These are phyloP conservation scores for Ceratocystis smalleyi DNA, from an alignment of 2,329 filamentous ascomycete species.

Conservation along the genomic window DNA sequence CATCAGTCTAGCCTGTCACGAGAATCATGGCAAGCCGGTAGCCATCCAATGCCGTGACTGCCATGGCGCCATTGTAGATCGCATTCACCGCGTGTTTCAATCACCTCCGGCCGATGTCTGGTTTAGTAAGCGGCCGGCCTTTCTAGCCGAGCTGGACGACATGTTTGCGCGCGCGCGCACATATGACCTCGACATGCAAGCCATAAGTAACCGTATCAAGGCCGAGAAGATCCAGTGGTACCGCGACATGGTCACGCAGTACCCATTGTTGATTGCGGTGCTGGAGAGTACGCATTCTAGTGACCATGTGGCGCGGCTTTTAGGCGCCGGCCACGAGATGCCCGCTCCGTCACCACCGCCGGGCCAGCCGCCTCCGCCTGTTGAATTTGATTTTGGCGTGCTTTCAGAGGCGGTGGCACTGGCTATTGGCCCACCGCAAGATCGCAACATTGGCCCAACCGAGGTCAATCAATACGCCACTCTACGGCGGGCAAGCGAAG, in stretches of 20 bases:
- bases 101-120: slow-evolving; percentile 23
- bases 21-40: slow-evolving; percentile 29
- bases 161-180: slow-evolving; percentile 34
- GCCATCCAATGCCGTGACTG: slow-evolving; percentile 34
- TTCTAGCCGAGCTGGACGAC: slow-evolving; percentile 35
- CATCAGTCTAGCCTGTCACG: slow-evolving; percentile 30
- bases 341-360: not conserved
- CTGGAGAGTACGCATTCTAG: slow-evolving; percentile 21
- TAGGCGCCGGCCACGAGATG: slow-evolving; percentile 8
- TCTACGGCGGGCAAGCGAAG: slow-evolving; percentile 11
- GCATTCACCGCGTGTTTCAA: slow-evolving; percentile 27
- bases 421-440: slow-evolving; percentile 23
- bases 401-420: slow-evolving; percentile 14
- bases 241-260: slow-evolving; percentile 29
- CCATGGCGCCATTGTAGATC: slow-evolving; percentile 33
- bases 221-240: slow-evolving; percentile 41
- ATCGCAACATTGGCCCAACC: slow-evolving; percentile 14
- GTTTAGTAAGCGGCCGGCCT: slow-evolving; percentile 35
- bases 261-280: slow-evolving; percentile 27
- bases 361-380: slow-evolving; percentile 5
- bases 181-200: slow-evolving; percentile 28
- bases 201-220: slow-evolving; percentile 35
- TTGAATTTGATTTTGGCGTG: slow-evolving; percentile 15
- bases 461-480: slow-evolving; percentile 10
- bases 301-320: slow-evolving; percentile 24